Conservation (phyloP, 208 protist genomes). For the Crithidia expoeki region DNA sequence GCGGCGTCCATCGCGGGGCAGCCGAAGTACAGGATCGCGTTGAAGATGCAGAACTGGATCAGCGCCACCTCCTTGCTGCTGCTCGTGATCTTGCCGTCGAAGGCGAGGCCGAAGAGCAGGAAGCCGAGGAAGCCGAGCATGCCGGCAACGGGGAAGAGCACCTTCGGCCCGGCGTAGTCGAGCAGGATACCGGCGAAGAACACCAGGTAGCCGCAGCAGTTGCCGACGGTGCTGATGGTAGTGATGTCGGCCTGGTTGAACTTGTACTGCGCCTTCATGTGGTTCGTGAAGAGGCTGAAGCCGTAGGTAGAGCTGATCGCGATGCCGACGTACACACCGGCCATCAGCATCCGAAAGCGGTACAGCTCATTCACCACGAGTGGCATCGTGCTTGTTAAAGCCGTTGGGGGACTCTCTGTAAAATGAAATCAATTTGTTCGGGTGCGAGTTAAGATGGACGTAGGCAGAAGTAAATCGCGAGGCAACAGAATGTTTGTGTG, state of each 20-base stretch:
- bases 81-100: slow-evolving; percentile 52
- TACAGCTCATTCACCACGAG: slow-evolving; percentile 68
- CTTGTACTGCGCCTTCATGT: slow-evolving; percentile 53
- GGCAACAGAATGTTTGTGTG: no score
- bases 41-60: slow-evolving; percentile 68
- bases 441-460: no score
- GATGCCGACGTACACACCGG: slow-evolving; percentile 67
- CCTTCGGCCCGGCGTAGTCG: slow-evolving; percentile 69
- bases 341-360: slow-evolving; percentile 76
- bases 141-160: slow-evolving; percentile 47
- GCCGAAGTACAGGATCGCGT: slow-evolving; percentile 67
- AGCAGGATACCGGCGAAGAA: slow-evolving; percentile 77
- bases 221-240: slow-evolving; percentile 83
- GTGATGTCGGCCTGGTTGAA: slow-evolving; percentile 79
- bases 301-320: slow-evolving; percentile 74
- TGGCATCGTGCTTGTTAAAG: slow-evolving; percentile 27
- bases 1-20: slow-evolving; percentile 64
- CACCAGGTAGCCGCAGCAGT: slow-evolving; percentile 60
- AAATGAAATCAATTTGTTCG: no score
- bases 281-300: slow-evolving; percentile 76
- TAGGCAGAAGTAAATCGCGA: no score
- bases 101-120: slow-evolving; percentile 69
- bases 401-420: no score
- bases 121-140: slow-evolving; percentile 58
- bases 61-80: slow-evolving; percentile 43